Conservation (phyloP, 2,329 filamentous ascomycete species). For the Cladosporium sphaerospermum region DNA sequence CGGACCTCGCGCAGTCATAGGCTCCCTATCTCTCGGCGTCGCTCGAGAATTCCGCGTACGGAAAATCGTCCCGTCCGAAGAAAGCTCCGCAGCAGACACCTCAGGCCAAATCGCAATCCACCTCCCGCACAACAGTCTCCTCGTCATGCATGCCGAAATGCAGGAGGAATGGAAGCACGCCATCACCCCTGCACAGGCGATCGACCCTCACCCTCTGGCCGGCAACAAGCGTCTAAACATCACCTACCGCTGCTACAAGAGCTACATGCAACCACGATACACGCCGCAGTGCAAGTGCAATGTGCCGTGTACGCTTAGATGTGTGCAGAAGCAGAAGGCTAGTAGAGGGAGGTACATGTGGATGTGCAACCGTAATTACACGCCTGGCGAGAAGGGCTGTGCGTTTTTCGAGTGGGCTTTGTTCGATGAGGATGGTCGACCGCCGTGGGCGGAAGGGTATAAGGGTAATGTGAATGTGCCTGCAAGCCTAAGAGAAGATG, state of each 20-base stretch:
- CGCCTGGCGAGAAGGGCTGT: slow-evolving; percentile 60
- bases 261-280: slow-evolving; percentile 65
- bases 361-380: slow-evolving; percentile 79
- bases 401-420: slow-evolving; percentile 78
- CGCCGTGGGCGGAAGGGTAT: slow-evolving; percentile 49
- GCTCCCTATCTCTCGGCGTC: slow-evolving; percentile 83
- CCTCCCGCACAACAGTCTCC: slow-evolving; percentile 84
- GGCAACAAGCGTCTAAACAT: slow-evolving; percentile 82
- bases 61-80: slow-evolving; percentile 56
- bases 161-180: slow-evolving; percentile 95
- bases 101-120: slow-evolving; percentile 89
- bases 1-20: slow-evolving; percentile 81
- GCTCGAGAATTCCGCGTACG: slow-evolving; percentile 89
- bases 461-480: slow-evolving; percentile 28
- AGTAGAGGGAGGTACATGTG: slow-evolving; percentile 80
- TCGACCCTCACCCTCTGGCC: slow-evolving; percentile 78
- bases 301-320: slow-evolving; percentile 63
- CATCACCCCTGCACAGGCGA: slow-evolving; percentile 65
- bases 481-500: neutral
- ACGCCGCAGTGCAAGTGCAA: slow-evolving; percentile 75
- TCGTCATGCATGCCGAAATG: slow-evolving; percentile 97
- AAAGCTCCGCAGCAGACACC: slow-evolving; percentile 47
- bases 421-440: slow-evolving; percentile 81
- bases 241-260: slow-evolving; percentile 83
- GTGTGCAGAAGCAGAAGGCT: slow-evolving; percentile 71